A percentile compares a stretch with the other conserved stretches of the same genome.
Conservation (phyloP, 768 basidiomycete genomes). For the Kwoniella europaea region DNA sequence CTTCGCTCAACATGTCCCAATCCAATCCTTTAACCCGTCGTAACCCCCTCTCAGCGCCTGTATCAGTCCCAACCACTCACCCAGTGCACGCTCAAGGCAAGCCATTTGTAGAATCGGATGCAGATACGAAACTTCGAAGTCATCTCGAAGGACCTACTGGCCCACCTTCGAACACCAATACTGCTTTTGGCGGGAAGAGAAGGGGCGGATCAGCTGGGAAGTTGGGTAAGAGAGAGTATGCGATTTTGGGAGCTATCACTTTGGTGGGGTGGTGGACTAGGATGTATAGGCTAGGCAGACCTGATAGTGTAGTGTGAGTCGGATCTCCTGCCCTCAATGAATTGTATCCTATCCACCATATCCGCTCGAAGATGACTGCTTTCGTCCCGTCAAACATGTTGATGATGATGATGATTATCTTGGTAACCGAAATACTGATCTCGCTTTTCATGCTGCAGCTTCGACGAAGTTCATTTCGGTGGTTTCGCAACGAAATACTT, state of each 20-base stretch:
- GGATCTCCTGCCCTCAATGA: neutral
- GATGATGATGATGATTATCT: neutral
- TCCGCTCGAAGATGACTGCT: too few species aligned
- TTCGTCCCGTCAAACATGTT: neutral
- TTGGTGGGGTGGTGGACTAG: constrained; percentile 79
- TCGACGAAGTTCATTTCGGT: constrained; percentile 98
- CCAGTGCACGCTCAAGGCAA: constrained; percentile 11
- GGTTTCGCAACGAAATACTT: constrained; percentile 95
- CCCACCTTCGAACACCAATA: neutral
- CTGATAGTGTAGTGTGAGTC: constrained; percentile 88
- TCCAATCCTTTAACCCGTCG: constrained; percentile 14
- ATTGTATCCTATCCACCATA: constrained; percentile 17
- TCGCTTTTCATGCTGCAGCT: constrained; percentile 63
- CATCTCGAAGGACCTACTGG: constrained; percentile 15
- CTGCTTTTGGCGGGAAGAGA: constrained; percentile 34
- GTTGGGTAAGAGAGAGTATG: constrained; percentile 45
- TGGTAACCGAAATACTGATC: too few species aligned
- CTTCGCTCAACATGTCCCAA: neutral
- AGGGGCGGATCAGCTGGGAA: constrained; percentile 22
- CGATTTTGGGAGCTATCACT: constrained; percentile 31
- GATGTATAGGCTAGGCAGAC: constrained; percentile 80
- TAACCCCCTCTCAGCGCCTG: constrained; percentile 11
- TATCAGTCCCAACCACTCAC: constrained; percentile 3
- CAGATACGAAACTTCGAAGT: constrained; percentile 36
- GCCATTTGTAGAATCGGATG: constrained; percentile 34